Evolutionary conservation across 768 basidiomycete species (phyloP), one percentile per base, ranked within the genome.

Genomic region (Suillus spraguei): DNA sequence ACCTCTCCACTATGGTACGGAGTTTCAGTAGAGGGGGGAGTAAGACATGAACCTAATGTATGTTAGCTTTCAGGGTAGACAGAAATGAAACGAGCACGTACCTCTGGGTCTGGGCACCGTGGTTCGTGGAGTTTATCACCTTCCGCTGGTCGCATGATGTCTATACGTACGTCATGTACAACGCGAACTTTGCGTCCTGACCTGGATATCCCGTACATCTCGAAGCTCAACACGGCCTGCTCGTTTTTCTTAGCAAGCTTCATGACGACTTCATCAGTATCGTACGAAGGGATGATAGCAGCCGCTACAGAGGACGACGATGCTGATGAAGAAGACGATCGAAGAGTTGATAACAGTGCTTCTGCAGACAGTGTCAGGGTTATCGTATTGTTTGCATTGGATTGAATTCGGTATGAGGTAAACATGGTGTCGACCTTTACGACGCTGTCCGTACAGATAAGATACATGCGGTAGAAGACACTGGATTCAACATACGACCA

Each of bases 221-320:
- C 91, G 64, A 95, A 91, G 54, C 83, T 87, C 11, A 95, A 81
- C 39, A 92, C 84, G 1, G 92, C 90, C 44, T 87, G 86, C 55
- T 91, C 87, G 66, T 88, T 87, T 76, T 93, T 93, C 80, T 96
- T 96, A 13, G 93, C 91, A 3, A 95, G 82, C 76, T 91, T 94
- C 83, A 95, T 86, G 59, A 90, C 82, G 39, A 92, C 83, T 46
- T 92, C 87, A 32, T 87, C 87, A 6, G 81, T 78, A 42, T 87
- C 85, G 59, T 82, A 83, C 36, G 71, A 59, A 4, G 74, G 76
- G 1, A 75, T 47, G 39, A 75, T 67, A 3, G 71, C 54, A 32
- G 76, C 71, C 28, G 76, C 74, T 11, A 68, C 32, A 2, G 73
- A 68, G 0, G 82, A 75, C 0, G 83, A 73, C 0, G 79, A 77